These are phyloP conservation scores for Suhomyces pyralidae DNA, from an alignment of 805 yeast species.

Conservation along the genomic window DNA sequence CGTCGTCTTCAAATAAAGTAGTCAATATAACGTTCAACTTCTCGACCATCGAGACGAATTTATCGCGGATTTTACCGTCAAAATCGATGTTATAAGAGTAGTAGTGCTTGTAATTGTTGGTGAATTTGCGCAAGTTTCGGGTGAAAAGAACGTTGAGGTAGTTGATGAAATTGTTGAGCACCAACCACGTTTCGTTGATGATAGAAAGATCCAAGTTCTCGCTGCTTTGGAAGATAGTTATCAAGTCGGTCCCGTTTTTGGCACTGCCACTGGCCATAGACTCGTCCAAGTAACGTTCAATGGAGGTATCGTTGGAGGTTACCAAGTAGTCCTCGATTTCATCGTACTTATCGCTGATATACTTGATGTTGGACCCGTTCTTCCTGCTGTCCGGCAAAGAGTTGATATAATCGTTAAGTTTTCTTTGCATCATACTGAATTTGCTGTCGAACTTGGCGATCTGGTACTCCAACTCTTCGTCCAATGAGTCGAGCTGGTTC, in stretches of 20 bases:
- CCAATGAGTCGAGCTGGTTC: slow-evolving; percentile 29
- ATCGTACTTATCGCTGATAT: slow-evolving; percentile 38
- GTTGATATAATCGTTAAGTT: slow-evolving; percentile 33
- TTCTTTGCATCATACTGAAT: slow-evolving; percentile 36
- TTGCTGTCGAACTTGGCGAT: slow-evolving; percentile 33
- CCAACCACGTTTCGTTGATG: slow-evolving; percentile 44
- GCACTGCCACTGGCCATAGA: neutral
- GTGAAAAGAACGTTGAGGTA: slow-evolving; percentile 32
- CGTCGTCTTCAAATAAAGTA: slow-evolving; percentile 26
- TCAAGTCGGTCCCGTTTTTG: neutral
- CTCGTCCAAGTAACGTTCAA: neutral
- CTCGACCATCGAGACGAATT: slow-evolving; percentile 24
- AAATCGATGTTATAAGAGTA: slow-evolving; percentile 26
- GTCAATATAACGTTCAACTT: slow-evolving; percentile 25
- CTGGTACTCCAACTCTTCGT: slow-evolving; percentile 35
- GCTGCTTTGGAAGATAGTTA: slow-evolving; percentile 28
- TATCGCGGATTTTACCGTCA: slow-evolving; percentile 25
- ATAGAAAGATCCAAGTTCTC: slow-evolving; percentile 42
- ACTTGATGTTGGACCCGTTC: slow-evolving; percentile 35
- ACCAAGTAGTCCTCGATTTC: slow-evolving; percentile 33
- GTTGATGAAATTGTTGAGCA: slow-evolving; percentile 33
- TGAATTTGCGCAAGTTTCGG: slow-evolving; percentile 30
- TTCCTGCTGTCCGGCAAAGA: slow-evolving; percentile 29
- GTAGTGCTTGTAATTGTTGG: slow-evolving; percentile 37
- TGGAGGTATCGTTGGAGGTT: slow-evolving; percentile 16